Conservation (phyloP, 2,329 filamentous ascomycete species). For the Aaosphaeria pasadenensis region DNA sequence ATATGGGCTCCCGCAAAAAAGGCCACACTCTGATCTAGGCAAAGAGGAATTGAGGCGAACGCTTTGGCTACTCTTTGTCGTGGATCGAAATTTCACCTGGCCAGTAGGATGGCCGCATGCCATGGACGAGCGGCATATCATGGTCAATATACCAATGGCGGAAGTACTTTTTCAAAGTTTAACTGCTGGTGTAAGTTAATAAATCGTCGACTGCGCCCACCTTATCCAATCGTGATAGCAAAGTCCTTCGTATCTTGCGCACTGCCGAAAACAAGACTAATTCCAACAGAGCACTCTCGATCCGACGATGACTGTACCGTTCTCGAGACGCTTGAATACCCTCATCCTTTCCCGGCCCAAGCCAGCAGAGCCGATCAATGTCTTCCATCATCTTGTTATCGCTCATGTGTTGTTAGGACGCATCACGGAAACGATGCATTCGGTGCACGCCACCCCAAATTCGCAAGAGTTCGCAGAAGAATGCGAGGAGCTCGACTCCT, state of each 20-base stretch:
- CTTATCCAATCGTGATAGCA: not conserved
- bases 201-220: too few species aligned
- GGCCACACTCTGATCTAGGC: conserved; percentile 10
- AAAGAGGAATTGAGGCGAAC: conserved; percentile 26
- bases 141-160: conserved; percentile 25
- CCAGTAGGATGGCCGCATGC: conserved; percentile 25
- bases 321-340: conserved; percentile 18
- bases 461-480: conserved; percentile 19
- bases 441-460: conserved; percentile 19
- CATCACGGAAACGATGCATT: conserved; percentile 22
- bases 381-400: conserved; percentile 20
- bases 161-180: conserved; percentile 20
- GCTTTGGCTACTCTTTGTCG: conserved; percentile 30
- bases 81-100: conserved; percentile 26
- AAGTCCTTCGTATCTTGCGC: not conserved
- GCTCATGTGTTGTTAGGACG: conserved; percentile 28
- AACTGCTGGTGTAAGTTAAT: conserved; percentile 6
- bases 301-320: conserved; percentile 9
- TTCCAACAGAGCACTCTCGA: not conserved
- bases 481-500: conserved; percentile 20
- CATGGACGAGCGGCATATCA: conserved; percentile 28
- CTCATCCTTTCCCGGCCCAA: conserved; percentile 11
- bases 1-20: not conserved
- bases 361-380: conserved; percentile 11
- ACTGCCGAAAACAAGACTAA: not conserved